Percentiles rank a stretch among this genome's conserved stretches.
These are phyloP conservation scores for Scleroderma bovista DNA, from an alignment of 768 basidiomycete genomes.

Conservation along the genomic window DNA sequence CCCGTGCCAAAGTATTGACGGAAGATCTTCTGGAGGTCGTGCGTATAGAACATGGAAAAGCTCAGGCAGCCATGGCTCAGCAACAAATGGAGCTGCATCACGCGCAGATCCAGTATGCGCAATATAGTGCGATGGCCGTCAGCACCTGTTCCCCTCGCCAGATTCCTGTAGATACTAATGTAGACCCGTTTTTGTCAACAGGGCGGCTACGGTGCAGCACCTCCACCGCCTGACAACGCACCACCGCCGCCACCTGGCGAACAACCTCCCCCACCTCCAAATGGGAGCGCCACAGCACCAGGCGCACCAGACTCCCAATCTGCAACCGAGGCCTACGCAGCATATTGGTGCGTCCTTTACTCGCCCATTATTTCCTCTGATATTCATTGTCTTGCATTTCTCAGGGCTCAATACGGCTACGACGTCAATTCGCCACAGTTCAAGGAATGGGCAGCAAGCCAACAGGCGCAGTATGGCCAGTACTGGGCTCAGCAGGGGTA, in stretches of 20 bases:
- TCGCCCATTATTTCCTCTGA: not conserved
- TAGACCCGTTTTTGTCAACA: constrained; percentile 8
- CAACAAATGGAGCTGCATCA: constrained; percentile 87
- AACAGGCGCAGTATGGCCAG: constrained; percentile 66
- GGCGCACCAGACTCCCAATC: constrained; percentile 37
- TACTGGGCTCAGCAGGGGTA: constrained; percentile 66
- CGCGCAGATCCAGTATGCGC: constrained; percentile 75
- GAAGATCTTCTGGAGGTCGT: constrained; percentile 92
- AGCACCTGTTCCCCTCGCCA: constrained; percentile 16
- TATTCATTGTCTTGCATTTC: too few species aligned
- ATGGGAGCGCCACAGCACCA: constrained; percentile 38
- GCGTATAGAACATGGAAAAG: constrained; percentile 80
- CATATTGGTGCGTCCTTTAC: constrained; percentile 45
- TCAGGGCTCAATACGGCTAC: constrained; percentile 80
- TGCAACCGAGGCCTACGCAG: constrained; percentile 49
- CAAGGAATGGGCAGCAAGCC: constrained; percentile 68
- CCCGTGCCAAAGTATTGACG: constrained; percentile 79
- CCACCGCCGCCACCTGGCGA: constrained; percentile 45
- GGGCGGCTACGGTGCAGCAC: constrained; percentile 33
- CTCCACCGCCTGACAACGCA: constrained; percentile 31
- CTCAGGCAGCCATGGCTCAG: constrained; percentile 54
- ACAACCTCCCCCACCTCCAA: constrained; percentile 51
- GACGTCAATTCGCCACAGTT: constrained; percentile 80
- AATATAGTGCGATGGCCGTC: constrained; percentile 59
- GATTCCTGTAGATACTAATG: constrained; percentile 9